Evolutionary conservation across 192 early-diverging fungal species (phyloP), one percentile per base, ranked within the genome.

Genomic region (Irineochytrium annulatum): DNA sequence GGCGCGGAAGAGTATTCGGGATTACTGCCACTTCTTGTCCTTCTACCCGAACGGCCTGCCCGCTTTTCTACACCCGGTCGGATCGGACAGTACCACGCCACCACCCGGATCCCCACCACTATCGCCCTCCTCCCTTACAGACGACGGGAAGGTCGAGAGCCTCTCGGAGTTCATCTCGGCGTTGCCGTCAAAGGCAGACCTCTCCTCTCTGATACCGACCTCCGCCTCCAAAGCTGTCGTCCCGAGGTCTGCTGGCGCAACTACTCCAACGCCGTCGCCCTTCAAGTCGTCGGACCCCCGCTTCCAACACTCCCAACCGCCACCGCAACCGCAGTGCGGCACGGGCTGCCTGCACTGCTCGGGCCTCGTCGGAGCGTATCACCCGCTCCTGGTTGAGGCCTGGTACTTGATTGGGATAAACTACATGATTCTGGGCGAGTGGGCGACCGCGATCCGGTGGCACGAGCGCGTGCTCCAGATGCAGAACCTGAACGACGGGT

Each of bases 351-450:
- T n/a, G n/a, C n/a, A n/a, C n/a, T n/a, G n/a, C 19, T 14, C 43
- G 20, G 43, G 33, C 8, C 62, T 19, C 26, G n/a, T 68, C n/a
- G 72, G 72, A 3, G 68, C 69, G n/a, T 75, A 75, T 53, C 73
- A 75, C 41, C 69, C 73, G 19, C 51, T 75, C 2, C 37, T 75
- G 3, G 55, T 74, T 6, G 69, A 75, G 59, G 65, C 69, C 22
- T 75, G 73, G 73, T 69, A 52, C 46, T 63, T 58, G 8, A 71
- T 75, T 35, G 69, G 69, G 20, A 20, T 75, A 41, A 75, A 75
- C 46, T 68, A 67, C 34, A 37, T 72, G 49, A 43, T 75, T 3
- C 61, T 70, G 13, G 52, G 64, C 17, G 73, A 75, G 46, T 75
- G 65, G 65, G 26, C 19, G 32, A 72, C 55, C 1, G 56, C 52